Evolutionary conservation across 2,329 filamentous ascomycete genomes (phyloP), one percentile per base, ranked within the genome.

Genomic region (Trematosphaeria pertusa): DNA sequence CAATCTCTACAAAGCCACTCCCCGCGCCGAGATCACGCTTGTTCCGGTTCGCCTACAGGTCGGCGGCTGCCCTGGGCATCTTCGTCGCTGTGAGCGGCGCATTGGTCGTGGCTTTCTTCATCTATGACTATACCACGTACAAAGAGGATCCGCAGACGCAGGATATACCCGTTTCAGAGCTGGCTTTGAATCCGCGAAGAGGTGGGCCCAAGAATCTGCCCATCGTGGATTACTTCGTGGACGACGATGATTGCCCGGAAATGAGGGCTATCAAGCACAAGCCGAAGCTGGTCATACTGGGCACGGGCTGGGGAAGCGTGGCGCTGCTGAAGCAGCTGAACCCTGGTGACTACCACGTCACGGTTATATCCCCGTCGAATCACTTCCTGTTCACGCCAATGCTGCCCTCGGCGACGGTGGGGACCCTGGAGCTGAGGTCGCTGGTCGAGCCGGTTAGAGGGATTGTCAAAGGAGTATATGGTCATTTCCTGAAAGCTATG

Each of bases 311-410:
- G 94, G 94, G 92, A 43, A 91, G 91, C 62, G 89, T 99, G 50
- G 90, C 93, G 4, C 77, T 99, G 48, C 76, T 99, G 59, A 99
- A 99, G 76, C 87, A 90, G 52, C 75, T 99, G 53, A 88, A 93
- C 52, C 87, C 91, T 0, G 90, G 92, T 10, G 90, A 97, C 61
- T 99, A 97, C 69, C 92, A 99, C 72, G 87, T 99, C 58, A 97
- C 93, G 4, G 88, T 99, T 30, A 87, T 99, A 33, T 96, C 91
- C 10, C 93, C 94, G 0, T 88, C 88, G 26, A 97, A 97, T 65
- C 96, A 97, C 75, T 99, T 99, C 75, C 77, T 99, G 22, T 99
- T 99, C 73, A 99, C 94, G 2, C 94, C 94, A 0, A 97, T 99
- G 92, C 80, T 99, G 33, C 94, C 94, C 1, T 96, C 91, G 24